Evolutionary conservation across 768 basidiomycete genomes (phyloP).

Genomic region (Calocybe gangraenosa): DNA sequence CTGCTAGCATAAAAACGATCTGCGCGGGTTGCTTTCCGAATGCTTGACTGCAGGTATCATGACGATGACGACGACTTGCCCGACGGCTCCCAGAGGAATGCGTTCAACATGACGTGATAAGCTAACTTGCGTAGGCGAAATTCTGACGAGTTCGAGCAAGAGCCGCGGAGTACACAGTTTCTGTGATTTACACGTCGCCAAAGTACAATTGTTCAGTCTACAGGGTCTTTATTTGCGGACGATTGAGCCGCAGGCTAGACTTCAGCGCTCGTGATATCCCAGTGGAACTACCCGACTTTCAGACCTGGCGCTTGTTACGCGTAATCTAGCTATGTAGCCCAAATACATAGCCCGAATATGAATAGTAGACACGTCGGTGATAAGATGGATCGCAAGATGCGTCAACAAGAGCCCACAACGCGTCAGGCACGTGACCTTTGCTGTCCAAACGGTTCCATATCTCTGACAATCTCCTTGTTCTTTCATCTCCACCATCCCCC

Average conservation of each 20-base stretch:
- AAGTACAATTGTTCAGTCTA: conserved; percentile 85
- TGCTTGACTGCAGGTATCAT: neutral
- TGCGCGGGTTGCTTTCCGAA: no score
- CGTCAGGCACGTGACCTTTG: conserved; percentile 34
- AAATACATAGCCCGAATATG: no score
- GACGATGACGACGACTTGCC: conserved; percentile 72
- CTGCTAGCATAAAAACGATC: conserved; percentile 79
- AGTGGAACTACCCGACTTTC: no score
- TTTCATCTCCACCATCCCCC: conserved; percentile 10
- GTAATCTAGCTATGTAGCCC: no score
- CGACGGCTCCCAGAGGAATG: conserved; percentile 83
- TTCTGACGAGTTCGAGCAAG: conserved; percentile 65
- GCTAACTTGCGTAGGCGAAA: conserved; percentile 74
- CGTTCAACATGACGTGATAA: conserved; percentile 77
- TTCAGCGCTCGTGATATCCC: no score
- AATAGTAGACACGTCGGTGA: neutral
- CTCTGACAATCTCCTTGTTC: conserved; percentile 3
- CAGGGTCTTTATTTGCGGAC: conserved; percentile 63
- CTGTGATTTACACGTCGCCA: no score
- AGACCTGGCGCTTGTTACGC: no score
- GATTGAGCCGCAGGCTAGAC: conserved; percentile 65
- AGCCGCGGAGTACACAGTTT: conserved; percentile 75
- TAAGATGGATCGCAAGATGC: neutral
- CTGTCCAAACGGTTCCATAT: conserved; percentile 4
- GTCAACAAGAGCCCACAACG: conserved; percentile 31